Evolutionary conservation across 2,329 filamentous ascomycete species (phyloP), one percentile per base, ranked within the genome.

Genomic region (Hortaea werneckii): DNA sequence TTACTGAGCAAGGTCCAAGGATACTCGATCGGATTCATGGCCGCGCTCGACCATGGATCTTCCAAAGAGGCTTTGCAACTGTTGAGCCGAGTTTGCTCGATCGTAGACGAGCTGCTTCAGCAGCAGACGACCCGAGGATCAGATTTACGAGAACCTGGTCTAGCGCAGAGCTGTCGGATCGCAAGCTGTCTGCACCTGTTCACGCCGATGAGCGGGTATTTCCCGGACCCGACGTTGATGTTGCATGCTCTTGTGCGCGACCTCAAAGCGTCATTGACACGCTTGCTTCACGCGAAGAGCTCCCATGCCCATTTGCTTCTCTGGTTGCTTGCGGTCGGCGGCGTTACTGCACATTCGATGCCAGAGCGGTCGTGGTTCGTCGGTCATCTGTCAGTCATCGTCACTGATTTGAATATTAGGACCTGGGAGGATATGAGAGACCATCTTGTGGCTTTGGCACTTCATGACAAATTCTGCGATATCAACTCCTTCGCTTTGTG

Each of bases 381-480:
- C 30, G 48, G 46, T 7, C 48, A 50, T 20, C 37, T 50, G 9
- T 42, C 48, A 11, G 42, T 50, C 4, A 43, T 45, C 5, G 43
- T 48, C 26, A 45, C 46, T 6, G 48, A 50, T 28, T 37, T 50
- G 3, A 40, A 30, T 9, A 48, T 50, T 29, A 3, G 8, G n/a
- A 43, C 26, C 13, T 47, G 46, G 46, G 37, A 48, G 1, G 37
- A 20, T 6, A 41, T 50, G 45, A 43, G 48, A 12, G 38, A 42
- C 42, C 29, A 48, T 29, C 43, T 48, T 4, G 40, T 48, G 3
- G n/a, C 34, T 29, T 37, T 48, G 5, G 46, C 46, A 2, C 45
- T 48, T 28, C 46, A 48, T 34, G 46, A 48, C 41, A 48, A 48
- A 29, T 48, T 48, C 43, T 50, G 48, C 48, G 48, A 50, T 27